Percentiles rank a stretch among this genome's conserved stretches.
phyloP scores from a whole-genome alignment of 441 rosid genomes.

The Syzygium malaccense region DNA sequence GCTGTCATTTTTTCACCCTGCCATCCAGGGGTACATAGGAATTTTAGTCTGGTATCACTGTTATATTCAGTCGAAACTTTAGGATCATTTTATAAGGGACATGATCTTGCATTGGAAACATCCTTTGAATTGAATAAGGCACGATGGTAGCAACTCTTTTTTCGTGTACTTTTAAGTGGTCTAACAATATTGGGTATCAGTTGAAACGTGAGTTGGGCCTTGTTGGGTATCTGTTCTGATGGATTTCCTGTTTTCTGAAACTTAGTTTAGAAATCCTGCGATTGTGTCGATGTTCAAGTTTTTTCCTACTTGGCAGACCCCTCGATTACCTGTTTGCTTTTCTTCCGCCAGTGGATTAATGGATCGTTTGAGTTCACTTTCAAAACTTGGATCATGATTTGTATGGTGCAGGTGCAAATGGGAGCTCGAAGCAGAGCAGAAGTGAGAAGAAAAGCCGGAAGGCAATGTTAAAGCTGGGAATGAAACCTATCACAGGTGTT shows the following conservation, averaged over 20 bases:
- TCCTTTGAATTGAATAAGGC: background rate
- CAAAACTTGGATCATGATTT: background rate
- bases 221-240: background rate
- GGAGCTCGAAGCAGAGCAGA: conserved; percentile 11
- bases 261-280: background rate
- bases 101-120: background rate
- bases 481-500: conserved; percentile 11
- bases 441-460: conserved; percentile 15
- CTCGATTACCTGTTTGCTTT: background rate
- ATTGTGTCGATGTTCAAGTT: background rate
- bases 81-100: background rate
- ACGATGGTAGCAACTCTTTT: background rate
- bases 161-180: background rate
- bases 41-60: background rate
- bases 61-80: background rate
- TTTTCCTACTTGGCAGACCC: background rate
- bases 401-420: conserved; percentile 6
- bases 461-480: conserved; percentile 12
- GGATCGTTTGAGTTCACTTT: background rate
- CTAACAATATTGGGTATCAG: background rate
- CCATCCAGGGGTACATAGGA: background rate
- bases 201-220: background rate
- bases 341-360: background rate
- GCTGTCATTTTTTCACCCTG: background rate
- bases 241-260: background rate